phyloP scores from a whole-genome alignment of 805 yeast species.

The Cyberlindnera subsufficiens region DNA sequence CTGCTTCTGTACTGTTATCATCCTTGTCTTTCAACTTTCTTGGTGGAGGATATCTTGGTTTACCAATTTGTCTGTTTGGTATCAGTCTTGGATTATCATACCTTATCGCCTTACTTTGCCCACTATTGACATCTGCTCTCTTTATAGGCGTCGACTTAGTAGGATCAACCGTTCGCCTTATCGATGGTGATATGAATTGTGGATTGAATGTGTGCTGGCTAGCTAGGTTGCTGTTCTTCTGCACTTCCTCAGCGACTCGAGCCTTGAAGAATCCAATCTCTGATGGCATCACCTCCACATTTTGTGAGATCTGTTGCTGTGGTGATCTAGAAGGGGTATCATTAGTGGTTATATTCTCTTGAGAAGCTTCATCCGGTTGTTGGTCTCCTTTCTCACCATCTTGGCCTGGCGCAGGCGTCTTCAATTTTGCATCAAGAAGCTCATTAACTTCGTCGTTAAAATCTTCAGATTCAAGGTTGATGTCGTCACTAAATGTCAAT shows the following conservation, averaged over 20 bases:
- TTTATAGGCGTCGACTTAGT: slow-evolving; percentile 60
- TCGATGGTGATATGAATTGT: slow-evolving; percentile 49
- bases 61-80: slow-evolving; percentile 24
- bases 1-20: too few relatives aligned
- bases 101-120: slow-evolving; percentile 8
- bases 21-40: slow-evolving; percentile 7
- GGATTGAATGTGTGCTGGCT: slow-evolving; percentile 46
- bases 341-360: slow-evolving; percentile 2
- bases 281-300: slow-evolving; percentile 3
- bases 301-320: not conserved
- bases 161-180: slow-evolving; percentile 60
- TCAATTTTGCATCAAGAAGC: slow-evolving; percentile 15
- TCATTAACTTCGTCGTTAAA: slow-evolving; percentile 25
- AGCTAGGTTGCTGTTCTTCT: slow-evolving; percentile 32
- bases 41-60: slow-evolving; percentile 23
- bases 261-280: slow-evolving; percentile 54
- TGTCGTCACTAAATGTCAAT: slow-evolving; percentile 45
- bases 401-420: slow-evolving; percentile 12
- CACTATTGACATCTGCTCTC: slow-evolving; percentile 23
- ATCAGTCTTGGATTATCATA: slow-evolving; percentile 24
- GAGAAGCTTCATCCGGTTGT: slow-evolving; percentile 2
- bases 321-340: slow-evolving; percentile 9
- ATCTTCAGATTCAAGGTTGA: slow-evolving; percentile 32
- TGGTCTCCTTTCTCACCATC: slow-evolving; percentile 6
- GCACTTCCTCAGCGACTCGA: slow-evolving; percentile 53